Conservation (phyloP, 305 asterid genomes). For the Euphrasia arctica region DNA sequence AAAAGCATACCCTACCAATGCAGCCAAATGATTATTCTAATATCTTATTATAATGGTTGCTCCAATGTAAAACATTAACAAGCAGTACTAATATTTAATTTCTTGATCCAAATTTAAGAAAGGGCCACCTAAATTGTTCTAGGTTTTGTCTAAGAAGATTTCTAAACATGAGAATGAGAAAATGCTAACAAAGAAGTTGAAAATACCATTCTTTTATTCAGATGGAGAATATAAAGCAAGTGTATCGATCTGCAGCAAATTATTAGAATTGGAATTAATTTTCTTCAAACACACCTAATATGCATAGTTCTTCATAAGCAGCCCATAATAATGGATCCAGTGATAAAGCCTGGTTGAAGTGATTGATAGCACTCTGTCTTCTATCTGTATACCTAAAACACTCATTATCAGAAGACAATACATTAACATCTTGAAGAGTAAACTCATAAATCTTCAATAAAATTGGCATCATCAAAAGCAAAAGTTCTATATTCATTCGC, state of each 20-base stretch:
- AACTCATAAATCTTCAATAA: background rate
- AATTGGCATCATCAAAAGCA: conserved; percentile 15
- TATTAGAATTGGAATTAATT: background rate
- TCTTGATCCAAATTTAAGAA: conserved; percentile 10
- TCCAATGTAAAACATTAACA: background rate
- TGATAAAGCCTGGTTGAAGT: conserved; percentile 86
- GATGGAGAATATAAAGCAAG: background rate
- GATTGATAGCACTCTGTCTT: conserved; percentile 75
- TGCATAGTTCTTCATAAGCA: conserved; percentile 94
- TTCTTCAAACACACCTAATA: conserved; percentile 59
- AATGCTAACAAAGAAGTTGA: background rate
- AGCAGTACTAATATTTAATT: background rate
- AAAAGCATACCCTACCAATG: background rate
- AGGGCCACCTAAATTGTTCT: background rate
- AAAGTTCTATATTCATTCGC: background rate
- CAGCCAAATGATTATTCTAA: background rate
- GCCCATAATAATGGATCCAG: conserved; percentile 92
- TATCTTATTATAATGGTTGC: no score
- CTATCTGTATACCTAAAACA: conserved; percentile 88
- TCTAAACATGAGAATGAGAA: conserved; percentile 2
- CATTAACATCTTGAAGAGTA: conserved; percentile 18
- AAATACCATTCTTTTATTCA: background rate
- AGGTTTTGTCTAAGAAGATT: conserved; percentile 1
- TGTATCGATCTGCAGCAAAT: conserved; percentile 6
- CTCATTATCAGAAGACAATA: conserved; percentile 21